Evolutionary conservation across 1,284 basidiomycete species (phyloP).

Genomic region (Chiua sp.): DNA sequence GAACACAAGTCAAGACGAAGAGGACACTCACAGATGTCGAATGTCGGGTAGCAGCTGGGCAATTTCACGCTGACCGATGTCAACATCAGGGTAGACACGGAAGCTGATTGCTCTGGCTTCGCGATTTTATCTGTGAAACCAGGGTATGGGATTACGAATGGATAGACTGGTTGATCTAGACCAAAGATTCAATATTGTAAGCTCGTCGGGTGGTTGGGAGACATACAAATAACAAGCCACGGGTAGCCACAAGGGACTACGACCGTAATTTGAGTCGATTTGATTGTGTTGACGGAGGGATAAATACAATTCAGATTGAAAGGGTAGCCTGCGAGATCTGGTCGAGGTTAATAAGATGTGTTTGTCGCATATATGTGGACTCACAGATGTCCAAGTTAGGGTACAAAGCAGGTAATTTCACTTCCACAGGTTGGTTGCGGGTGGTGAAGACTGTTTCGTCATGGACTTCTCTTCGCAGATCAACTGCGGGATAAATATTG

Average conservation of each 20-base stretch:
- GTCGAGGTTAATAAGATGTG: constrained; percentile 1
- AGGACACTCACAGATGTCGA: constrained; percentile 28
- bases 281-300: constrained; percentile 4
- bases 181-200: not conserved
- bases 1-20: not conserved
- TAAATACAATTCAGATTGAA: constrained; percentile 28
- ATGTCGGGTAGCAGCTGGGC: constrained; percentile 20
- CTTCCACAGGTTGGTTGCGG: constrained; percentile 7
- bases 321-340: constrained; percentile 30
- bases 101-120: constrained; percentile 3
- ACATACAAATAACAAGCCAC: constrained; percentile 33
- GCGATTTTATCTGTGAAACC: constrained; percentile 4
- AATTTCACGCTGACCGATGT: constrained; percentile 17
- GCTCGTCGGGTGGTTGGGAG: not conserved
- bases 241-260: constrained; percentile 20
- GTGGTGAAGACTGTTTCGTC: not conserved
- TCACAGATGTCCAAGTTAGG: constrained; percentile 31
- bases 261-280: not conserved
- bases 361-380: not conserved
- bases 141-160: constrained; percentile 28
- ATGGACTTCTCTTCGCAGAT: constrained; percentile 9
- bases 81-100: not conserved
- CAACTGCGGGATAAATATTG: constrained; percentile 33
- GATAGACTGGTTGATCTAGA: constrained; percentile 30
- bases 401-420: constrained; percentile 14